phyloP scores from a whole-genome alignment of 2,329 filamentous ascomycete species.

The Emergomyces pasteurianus region DNA sequence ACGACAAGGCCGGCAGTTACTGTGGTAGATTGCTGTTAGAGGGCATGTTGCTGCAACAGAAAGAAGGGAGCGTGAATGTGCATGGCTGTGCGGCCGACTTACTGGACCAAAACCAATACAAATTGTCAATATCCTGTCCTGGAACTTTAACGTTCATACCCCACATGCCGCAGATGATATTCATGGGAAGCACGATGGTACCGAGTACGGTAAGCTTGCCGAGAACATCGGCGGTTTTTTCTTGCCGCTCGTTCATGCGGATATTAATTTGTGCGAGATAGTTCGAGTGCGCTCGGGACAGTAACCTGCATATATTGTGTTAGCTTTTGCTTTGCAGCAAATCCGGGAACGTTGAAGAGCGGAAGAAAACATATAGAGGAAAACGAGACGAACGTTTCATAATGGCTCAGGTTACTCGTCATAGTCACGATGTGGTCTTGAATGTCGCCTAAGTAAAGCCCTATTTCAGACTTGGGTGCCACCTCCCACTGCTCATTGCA shows the following conservation, averaged over 20 bases:
- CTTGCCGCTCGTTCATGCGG: slow-evolving; percentile 93
- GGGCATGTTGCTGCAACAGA: neutral
- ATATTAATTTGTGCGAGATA: slow-evolving; percentile 99
- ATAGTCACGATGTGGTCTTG: slow-evolving; percentile 99
- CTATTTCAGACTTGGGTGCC: slow-evolving; percentile 87
- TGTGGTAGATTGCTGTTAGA: slow-evolving; percentile 9
- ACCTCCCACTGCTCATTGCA: slow-evolving; percentile 98
- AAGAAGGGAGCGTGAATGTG: slow-evolving; percentile 1
- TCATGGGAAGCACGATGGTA: slow-evolving; percentile 96
- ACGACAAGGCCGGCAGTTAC: slow-evolving; percentile 61
- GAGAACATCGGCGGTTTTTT: slow-evolving; percentile 88
- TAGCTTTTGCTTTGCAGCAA: neutral
- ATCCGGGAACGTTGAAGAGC: neutral
- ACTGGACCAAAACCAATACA: slow-evolving; percentile 61
- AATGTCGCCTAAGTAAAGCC: slow-evolving; percentile 94
- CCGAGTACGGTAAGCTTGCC: slow-evolving; percentile 91
- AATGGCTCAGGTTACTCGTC: slow-evolving; percentile 91
- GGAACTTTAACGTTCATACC: slow-evolving; percentile 98
- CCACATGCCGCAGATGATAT: slow-evolving; percentile 97
- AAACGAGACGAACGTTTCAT: slow-evolving; percentile 63
- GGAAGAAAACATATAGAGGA: neutral
- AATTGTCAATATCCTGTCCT: slow-evolving; percentile 70
- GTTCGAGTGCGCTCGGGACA: slow-evolving; percentile 84
- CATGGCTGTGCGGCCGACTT: slow-evolving; percentile 27
- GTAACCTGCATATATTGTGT: slow-evolving; percentile 46